These are phyloP conservation scores for Hygrocybe coccinea DNA, from an alignment of 768 basidiomycete species.

Conservation along the genomic window DNA sequence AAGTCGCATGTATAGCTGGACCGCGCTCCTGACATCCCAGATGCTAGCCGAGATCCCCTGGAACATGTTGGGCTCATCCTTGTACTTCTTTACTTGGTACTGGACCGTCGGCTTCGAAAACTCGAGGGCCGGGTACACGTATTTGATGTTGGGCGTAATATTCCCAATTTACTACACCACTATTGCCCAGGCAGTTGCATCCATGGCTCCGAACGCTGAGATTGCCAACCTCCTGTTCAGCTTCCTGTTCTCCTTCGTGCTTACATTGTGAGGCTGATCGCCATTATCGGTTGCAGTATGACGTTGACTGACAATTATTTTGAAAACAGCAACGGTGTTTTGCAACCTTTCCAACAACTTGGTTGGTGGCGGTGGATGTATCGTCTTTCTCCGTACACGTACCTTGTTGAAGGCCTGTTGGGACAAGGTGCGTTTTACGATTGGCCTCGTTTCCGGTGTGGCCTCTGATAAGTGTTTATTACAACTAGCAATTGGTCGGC, in stretches of 20 bases:
- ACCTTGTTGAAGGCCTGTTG: slow-evolving; percentile 47
- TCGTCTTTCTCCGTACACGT: slow-evolving; percentile 46
- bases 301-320: neutral
- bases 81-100: slow-evolving; percentile 71
- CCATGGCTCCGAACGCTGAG: slow-evolving; percentile 56
- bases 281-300: slow-evolving; percentile 6
- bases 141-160: slow-evolving; percentile 45
- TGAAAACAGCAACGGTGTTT: slow-evolving; percentile 52
- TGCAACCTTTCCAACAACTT: slow-evolving; percentile 58
- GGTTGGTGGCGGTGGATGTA: slow-evolving; percentile 78
- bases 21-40: slow-evolving; percentile 51
- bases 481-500: slow-evolving; percentile 44
- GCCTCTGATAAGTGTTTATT: no score
- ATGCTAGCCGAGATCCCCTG: slow-evolving; percentile 58
- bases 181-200: slow-evolving; percentile 54
- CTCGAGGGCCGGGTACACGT: slow-evolving; percentile 54
- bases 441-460: slow-evolving; percentile 17
- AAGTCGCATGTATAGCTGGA: slow-evolving; percentile 62
- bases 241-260: slow-evolving; percentile 56
- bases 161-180: slow-evolving; percentile 66
- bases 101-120: slow-evolving; percentile 62
- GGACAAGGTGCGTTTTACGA: slow-evolving; percentile 38
- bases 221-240: slow-evolving; percentile 56
- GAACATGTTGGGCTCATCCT: slow-evolving; percentile 54
- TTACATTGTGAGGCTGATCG: slow-evolving; percentile 49